Evolutionary conservation across 1,284 basidiomycete genomes (phyloP), one percentile per base, ranked within the genome.

Genomic region (Wolfiporia cocos): DNA sequence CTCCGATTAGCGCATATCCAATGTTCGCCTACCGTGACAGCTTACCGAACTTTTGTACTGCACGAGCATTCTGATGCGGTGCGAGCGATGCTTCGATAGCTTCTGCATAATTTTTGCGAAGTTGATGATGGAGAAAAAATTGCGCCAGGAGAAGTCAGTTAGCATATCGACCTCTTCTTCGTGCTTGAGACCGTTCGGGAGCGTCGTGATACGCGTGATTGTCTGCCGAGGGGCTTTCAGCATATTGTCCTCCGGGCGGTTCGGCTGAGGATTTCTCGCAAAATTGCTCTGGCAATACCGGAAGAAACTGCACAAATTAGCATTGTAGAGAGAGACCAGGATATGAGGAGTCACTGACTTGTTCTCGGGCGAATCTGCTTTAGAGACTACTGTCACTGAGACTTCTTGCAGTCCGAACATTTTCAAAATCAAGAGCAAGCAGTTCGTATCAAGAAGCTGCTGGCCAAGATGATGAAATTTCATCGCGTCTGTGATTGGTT

Each of bases 31-130:
- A 34, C 42, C 34, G 41, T 44, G 30, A 35, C 32, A 26, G 66
- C 84, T 61, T 52, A 92, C 93, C 32, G 92, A 94, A 59, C 91
- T 95, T 71, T 99, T 99, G 72, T 99, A 98, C 62, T 98, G 93
- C 18, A 96, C 92, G 48, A 99, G 74, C 76, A 99, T 86, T 69
- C 91, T 84, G 49, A 99, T 96, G 18, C 96, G 78, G 62, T 98
- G 93, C 6, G 91, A 90, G 32, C 93, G 85, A 52, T 88, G 82
- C 66, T 99, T 99, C 2, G 93, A 95, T 49, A 99, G 65, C 67
- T 98, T 98, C 63, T 99, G 96, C 77, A 99, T 85, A 50, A 99
- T 91, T 61, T 93, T 93, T 20, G 95, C 90, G 60, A 98, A 97
- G 63, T 98, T 98, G 67, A 98, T 95, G n/a, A 86, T 84, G 7